Conservation (phyloP, 768 basidiomycete species). For the Mycena olivaceomarginata region DNA sequence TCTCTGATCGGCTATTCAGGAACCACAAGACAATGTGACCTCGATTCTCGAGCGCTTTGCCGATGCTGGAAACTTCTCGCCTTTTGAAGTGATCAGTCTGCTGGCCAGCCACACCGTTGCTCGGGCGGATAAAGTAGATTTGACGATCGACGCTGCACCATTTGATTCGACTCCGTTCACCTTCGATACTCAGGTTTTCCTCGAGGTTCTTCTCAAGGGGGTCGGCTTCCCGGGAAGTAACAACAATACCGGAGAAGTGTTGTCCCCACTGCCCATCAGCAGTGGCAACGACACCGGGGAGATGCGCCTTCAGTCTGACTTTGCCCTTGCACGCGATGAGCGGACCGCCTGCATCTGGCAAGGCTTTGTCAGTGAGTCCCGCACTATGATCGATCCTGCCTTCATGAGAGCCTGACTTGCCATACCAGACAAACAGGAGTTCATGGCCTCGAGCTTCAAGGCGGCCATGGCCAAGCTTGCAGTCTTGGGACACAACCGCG, state of each 20-base stretch:
- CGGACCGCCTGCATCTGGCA: constrained; percentile 50
- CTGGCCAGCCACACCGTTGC: too few species aligned
- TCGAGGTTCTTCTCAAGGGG: constrained; percentile 58
- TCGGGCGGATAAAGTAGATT: too few species aligned
- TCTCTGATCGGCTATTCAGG: background rate
- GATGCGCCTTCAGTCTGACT: constrained; percentile 63
- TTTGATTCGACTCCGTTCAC: constrained; percentile 60
- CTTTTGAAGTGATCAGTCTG: too few species aligned
- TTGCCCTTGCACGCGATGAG: constrained; percentile 45
- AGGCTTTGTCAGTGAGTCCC: constrained; percentile 21
- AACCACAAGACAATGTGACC: constrained; percentile 48
- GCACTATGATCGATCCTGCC: too few species aligned
- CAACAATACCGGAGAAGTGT: constrained; percentile 54
- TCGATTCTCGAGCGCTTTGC: constrained; percentile 49
- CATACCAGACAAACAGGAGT: background rate
- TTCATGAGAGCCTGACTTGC: background rate
- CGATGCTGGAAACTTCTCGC: background rate
- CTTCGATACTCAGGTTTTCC: constrained; percentile 59
- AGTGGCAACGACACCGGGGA: constrained; percentile 52
- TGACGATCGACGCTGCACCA: constrained; percentile 51
- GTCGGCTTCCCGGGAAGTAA: constrained; percentile 43
- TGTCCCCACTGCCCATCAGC: constrained; percentile 50
- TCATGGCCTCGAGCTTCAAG: constrained; percentile 7
- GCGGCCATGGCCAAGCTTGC: constrained; percentile 21
- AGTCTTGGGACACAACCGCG: background rate